Percentiles rank a stretch among this genome's conserved stretches.
These are phyloP conservation scores for Kodamaea derodonti DNA, from an alignment of 1,139 yeast genomes.

Conservation along the genomic window DNA sequence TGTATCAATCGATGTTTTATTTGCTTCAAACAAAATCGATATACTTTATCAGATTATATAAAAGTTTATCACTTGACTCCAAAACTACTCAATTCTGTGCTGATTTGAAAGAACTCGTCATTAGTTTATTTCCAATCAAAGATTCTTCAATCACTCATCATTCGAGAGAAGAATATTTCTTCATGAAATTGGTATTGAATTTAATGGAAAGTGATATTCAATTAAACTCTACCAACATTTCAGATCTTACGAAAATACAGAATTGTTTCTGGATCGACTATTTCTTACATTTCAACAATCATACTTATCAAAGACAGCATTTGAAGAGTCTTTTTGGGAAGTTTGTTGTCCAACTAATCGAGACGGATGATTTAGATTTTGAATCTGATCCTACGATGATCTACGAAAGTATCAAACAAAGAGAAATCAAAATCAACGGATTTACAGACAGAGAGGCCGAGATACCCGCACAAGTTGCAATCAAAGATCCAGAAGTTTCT, in stretches of 20 bases:
- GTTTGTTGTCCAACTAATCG: constrained; percentile 43
- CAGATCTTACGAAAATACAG: constrained; percentile 35
- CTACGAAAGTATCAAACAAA: constrained; percentile 44
- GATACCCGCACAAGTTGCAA: constrained; percentile 63
- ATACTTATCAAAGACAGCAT: constrained; percentile 56
- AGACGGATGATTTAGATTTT: constrained; percentile 56
- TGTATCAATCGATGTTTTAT: constrained; percentile 76
- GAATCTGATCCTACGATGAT: constrained; percentile 81
- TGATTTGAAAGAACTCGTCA: constrained; percentile 44
- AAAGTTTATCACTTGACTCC: constrained; percentile 17
- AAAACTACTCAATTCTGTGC: constrained; percentile 20
- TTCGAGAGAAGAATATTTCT: constrained; percentile 72
- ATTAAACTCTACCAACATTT: constrained; percentile 20
- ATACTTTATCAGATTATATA: constrained; percentile 56
- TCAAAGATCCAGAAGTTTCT: constrained; percentile 72
- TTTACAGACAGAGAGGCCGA: constrained; percentile 22
- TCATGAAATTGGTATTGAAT: constrained; percentile 55
- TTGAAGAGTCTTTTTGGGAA: constrained; percentile 54
- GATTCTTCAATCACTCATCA: constrained; percentile 28
- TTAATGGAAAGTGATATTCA: constrained; percentile 47
- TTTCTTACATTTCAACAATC: constrained; percentile 53
- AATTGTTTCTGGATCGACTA: constrained; percentile 46
- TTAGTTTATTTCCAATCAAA: constrained; percentile 45
- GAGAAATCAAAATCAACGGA: constrained; percentile 47
- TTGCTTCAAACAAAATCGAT: constrained; percentile 80